phyloP scores from a whole-genome alignment of 2,329 filamentous ascomycete genomes.

The Pestalotiopsis sp. region DNA sequence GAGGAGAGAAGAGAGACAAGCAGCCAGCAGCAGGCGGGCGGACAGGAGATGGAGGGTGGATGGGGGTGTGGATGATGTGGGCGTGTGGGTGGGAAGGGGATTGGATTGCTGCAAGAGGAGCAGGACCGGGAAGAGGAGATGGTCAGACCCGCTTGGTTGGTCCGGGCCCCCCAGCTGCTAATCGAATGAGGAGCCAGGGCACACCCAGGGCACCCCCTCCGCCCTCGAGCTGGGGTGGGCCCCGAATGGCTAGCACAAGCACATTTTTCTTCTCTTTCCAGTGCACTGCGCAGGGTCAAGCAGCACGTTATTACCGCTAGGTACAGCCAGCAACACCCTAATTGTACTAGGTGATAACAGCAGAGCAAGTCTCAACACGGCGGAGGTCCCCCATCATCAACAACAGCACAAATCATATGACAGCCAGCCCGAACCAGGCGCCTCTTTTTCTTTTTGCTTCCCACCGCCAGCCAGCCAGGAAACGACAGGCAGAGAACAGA shows the following conservation, averaged over 20 bases:
- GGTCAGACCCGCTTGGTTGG: neutral
- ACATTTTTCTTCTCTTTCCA: neutral
- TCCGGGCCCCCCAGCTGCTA: neutral
- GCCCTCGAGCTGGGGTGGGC: neutral
- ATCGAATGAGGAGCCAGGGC: conserved; percentile 3
- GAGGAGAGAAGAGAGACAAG: conserved; percentile 2
- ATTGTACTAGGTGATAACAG: no score
- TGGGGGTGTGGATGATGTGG: neutral
- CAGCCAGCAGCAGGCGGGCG: neutral
- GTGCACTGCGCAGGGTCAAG: neutral
- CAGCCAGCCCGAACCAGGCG: neutral
- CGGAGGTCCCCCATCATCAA: neutral
- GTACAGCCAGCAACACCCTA: no score
- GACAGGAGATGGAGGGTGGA: conserved; percentile 8
- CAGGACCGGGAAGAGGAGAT: neutral
- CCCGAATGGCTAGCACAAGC: neutral
- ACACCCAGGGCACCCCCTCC: no score
- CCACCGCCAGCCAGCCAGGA: neutral
- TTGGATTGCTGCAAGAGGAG: conserved; percentile 2
- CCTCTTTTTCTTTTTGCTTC: neutral
- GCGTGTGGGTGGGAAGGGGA: neutral
- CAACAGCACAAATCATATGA: neutral
- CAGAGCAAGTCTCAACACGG: neutral
- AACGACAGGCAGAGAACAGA: neutral
- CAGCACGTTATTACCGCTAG: neutral